Conservation (phyloP, 2,329 filamentous ascomycete genomes). For the Diaporthe sp. region DNA sequence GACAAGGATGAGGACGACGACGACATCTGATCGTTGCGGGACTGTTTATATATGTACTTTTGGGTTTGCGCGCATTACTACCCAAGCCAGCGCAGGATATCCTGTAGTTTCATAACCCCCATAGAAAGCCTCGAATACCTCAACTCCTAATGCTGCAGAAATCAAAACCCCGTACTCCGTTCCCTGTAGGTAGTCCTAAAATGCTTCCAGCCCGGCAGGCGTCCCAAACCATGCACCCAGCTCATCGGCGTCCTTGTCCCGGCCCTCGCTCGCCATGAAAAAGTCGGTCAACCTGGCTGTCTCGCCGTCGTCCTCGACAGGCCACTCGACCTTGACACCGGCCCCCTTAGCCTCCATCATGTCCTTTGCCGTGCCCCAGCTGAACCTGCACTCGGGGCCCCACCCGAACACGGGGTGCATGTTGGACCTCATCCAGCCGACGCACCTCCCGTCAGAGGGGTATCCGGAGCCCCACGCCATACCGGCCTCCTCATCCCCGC, state of each 20-base stretch:
- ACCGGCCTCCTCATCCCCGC: constrained; percentile 53
- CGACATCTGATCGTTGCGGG: constrained; percentile 60
- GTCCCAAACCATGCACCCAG: constrained; percentile 86
- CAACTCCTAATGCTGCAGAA: constrained; percentile 35
- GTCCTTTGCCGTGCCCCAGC: constrained; percentile 95
- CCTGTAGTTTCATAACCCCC: constrained; percentile 29
- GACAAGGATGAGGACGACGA: constrained; percentile 67
- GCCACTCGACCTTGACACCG: constrained; percentile 86
- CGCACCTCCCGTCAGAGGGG: constrained; percentile 86
- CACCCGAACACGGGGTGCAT: constrained; percentile 97
- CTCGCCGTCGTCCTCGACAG: constrained; percentile 77
- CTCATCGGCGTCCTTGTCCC: constrained; percentile 70
- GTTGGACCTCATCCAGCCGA: constrained; percentile 83
- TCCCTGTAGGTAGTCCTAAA: constrained; percentile 60
- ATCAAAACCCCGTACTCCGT: neutral
- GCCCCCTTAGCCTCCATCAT: constrained; percentile 83
- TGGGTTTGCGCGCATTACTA: constrained; percentile 13
- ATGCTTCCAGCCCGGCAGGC: constrained; percentile 76
- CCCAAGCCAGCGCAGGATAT: constrained; percentile 35
- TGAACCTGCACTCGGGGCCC: constrained; percentile 93
- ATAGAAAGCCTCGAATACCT: constrained; percentile 28
- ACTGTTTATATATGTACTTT: constrained; percentile 33
- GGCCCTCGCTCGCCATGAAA: constrained; percentile 62
- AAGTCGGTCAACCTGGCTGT: constrained; percentile 82
- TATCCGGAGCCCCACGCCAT: constrained; percentile 91